Percentiles rank a stretch among this genome's conserved stretches.
These are phyloP conservation scores for Phaeosphaeriaceae sp. DNA, from an alignment of 2,329 filamentous ascomycete species.

Conservation along the genomic window DNA sequence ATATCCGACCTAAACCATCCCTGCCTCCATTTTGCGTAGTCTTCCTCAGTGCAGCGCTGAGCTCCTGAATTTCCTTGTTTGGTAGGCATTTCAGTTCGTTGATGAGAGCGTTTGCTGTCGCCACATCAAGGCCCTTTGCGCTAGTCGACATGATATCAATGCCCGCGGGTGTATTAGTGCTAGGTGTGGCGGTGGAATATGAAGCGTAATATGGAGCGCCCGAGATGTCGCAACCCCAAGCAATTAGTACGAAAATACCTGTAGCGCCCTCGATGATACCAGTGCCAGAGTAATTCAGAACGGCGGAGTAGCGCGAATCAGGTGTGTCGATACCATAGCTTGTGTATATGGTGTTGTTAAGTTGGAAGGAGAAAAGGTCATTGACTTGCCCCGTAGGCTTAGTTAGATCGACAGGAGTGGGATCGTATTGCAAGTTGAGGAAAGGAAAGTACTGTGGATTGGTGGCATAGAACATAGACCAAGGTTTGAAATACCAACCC, in stretches of 20 bases:
- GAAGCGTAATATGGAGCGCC: slow-evolving; percentile 14
- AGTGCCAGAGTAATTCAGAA: slow-evolving; percentile 16
- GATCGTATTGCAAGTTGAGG: slow-evolving; percentile 26
- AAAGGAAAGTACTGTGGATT: slow-evolving; percentile 15
- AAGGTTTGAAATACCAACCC: slow-evolving; percentile 24
- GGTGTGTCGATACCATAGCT: slow-evolving; percentile 23
- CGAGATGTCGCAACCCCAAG: slow-evolving; percentile 24
- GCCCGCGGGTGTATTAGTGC: slow-evolving; percentile 16
- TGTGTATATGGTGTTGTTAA: slow-evolving; percentile 20
- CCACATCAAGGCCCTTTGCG: slow-evolving; percentile 12
- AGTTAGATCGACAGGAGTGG: slow-evolving; percentile 12
- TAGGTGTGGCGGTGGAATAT: slow-evolving; percentile 15
- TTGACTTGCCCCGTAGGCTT: slow-evolving; percentile 15
- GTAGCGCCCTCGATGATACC: slow-evolving; percentile 19
- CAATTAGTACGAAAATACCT: slow-evolving; percentile 17
- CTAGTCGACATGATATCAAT: slow-evolving; percentile 24
- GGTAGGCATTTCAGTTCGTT: slow-evolving; percentile 7
- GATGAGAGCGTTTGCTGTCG: slow-evolving; percentile 9
- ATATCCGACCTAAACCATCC: background rate
- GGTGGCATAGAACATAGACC: slow-evolving; percentile 22
- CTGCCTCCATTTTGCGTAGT: slow-evolving; percentile 18
- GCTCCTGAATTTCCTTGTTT: slow-evolving; percentile 10
- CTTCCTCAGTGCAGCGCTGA: slow-evolving; percentile 4
- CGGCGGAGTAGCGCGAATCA: background rate
- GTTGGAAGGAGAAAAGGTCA: slow-evolving; percentile 26